Base-by-base conservation (phyloP, 2,329 filamentous ascomycete genomes). In the Davidsoniella virescens region DNA sequence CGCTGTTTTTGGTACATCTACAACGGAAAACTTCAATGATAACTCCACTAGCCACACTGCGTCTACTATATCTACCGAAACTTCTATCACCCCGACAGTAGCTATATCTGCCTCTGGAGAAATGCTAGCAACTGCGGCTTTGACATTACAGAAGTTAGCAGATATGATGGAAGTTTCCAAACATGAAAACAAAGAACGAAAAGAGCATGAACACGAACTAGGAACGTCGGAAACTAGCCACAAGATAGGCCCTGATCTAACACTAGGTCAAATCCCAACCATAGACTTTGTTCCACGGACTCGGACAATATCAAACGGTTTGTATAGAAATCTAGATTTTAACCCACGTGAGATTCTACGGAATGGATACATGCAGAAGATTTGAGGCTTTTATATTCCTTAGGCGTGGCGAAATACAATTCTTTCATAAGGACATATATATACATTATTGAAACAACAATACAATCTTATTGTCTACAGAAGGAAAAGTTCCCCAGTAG, bases 321-420 rank as follows among this genome's bases (percentile, higher is more conserved):
- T 66, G 57, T 65, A 70, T 59, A 61, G 67, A 55, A 62, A 66
- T 45, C 58, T 68, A 25, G 67, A 66, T 0, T 68, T 70, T 51
- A 63, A 68, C 43, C 65, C 66, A 16, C 58, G 63, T 16, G 56
- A 58, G 7, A 57, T 69, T 43, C 60, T 67, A 29, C 61, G 63
- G 26, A 54, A 50, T 5, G 67, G 67, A 5, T 70, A 70, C 44
- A 58, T 70, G 47, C 55, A 33, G 8, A 33, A 12, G 29, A 33
- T 33, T 9, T 33, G 29, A 33, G 29, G 29, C 29, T 33, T 8
- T 33, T 9, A 4, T 12, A 33, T 9, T 33, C 9, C 56, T 44
- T 42, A 54, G 26, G 50, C 56, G 41, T 51, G 56, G 42, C 7
- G 10, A 36, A 17, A 33, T n/a, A n/a, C n/a, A n/a, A n/a, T n/a